Percentiles rank a stretch among this genome's conserved stretches.
Conservation (phyloP, 495 filamentous ascomycete species). For the Penicillium ochrochloron region DNA sequence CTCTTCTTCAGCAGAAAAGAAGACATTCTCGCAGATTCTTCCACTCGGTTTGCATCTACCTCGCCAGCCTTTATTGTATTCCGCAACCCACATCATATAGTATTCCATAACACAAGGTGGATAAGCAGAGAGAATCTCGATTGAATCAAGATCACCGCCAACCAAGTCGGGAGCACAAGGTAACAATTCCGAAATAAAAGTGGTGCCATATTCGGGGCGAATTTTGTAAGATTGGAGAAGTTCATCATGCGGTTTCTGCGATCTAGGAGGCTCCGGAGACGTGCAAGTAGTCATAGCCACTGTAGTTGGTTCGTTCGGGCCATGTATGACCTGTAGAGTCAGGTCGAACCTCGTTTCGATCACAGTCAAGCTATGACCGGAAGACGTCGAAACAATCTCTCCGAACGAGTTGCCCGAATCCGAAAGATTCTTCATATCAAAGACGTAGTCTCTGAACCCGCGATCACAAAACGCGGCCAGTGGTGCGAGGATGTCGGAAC, state of each 20-base stretch:
- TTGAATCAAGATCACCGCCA: conserved; percentile 13
- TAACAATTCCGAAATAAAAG: conserved; percentile 27
- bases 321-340: conserved; percentile 18
- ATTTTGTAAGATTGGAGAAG: conserved; percentile 25
- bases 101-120: conserved; percentile 20
- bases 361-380: conserved; percentile 13
- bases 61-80: conserved; percentile 21
- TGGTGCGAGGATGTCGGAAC: conserved; percentile 22
- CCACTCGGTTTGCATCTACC: conserved; percentile 17
- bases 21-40: conserved; percentile 14
- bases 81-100: conserved; percentile 30
- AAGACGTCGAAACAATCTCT: conserved; percentile 10
- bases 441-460: conserved; percentile 24
- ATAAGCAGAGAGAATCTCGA: conserved; percentile 17
- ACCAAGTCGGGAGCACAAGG: conserved; percentile 11
- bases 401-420: conserved; percentile 26
- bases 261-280: neutral
- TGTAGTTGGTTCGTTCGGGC: conserved; percentile 6
- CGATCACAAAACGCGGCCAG: conserved; percentile 27
- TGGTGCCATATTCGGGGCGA: conserved; percentile 28
- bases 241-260: neutral
- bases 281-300: conserved; percentile 9
- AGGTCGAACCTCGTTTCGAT: conserved; percentile 30
- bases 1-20: conserved; percentile 19
- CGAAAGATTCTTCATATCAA: conserved; percentile 20